Evolutionary conservation across 805 yeast genomes (phyloP).

Genomic region (Hagleromyces aurorensis): DNA sequence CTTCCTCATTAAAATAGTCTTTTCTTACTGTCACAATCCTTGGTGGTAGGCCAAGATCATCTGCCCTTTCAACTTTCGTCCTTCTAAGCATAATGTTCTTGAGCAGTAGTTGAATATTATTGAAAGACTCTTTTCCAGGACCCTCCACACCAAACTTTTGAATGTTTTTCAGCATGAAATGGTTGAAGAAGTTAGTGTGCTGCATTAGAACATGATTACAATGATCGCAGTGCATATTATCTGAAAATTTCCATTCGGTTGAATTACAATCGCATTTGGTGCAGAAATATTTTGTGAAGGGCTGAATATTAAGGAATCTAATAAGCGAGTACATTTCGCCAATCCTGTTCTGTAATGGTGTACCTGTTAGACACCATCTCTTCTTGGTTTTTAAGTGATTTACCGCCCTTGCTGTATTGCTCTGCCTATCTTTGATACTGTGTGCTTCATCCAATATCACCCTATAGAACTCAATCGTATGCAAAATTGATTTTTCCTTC

Average conservation of each 20-base stretch:
- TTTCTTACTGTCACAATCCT: constrained; percentile 82
- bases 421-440: constrained; percentile 89
- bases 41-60: constrained; percentile 96
- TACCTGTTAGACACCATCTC: constrained; percentile 90
- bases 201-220: constrained; percentile 94
- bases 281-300: constrained; percentile 86
- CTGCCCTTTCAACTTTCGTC: constrained; percentile 94
- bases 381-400: constrained; percentile 62
- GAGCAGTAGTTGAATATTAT: constrained; percentile 64
- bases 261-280: constrained; percentile 86
- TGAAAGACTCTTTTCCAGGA: constrained; percentile 72
- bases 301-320: constrained; percentile 73
- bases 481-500: constrained; percentile 70
- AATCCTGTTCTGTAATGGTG: constrained; percentile 92
- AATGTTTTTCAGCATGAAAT: constrained; percentile 89
- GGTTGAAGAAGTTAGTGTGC: constrained; percentile 92
- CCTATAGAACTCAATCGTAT: constrained; percentile 67
- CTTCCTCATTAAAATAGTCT: constrained; percentile 89
- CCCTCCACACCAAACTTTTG: constrained; percentile 78
- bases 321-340: constrained; percentile 94
- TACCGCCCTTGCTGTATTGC: constrained; percentile 91
- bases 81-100: constrained; percentile 85
- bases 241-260: constrained; percentile 76
- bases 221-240: constrained; percentile 71
- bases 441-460: constrained; percentile 96